Evolutionary conservation across 2,329 filamentous ascomycete species (phyloP).

Genomic region (Colletotrichum falcatum): DNA sequence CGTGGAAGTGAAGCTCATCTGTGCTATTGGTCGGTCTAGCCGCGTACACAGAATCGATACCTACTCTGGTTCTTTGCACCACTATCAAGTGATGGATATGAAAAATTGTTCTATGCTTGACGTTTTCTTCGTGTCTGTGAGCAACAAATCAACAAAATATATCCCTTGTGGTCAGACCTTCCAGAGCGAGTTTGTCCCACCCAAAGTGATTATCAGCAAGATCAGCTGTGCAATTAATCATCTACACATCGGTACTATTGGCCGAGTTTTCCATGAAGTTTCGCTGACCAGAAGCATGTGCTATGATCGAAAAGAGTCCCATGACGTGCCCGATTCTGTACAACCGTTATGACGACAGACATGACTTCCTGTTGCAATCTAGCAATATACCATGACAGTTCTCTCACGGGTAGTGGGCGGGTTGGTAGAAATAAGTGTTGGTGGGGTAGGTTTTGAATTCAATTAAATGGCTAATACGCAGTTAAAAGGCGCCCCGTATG

Average conservation of each 20-base stretch:
- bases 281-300: background rate
- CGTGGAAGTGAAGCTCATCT: too few relatives aligned
- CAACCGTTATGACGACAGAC: background rate
- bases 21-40: too few relatives aligned
- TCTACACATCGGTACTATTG: background rate
- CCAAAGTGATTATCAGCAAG: background rate
- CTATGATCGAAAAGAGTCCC: background rate
- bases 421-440: background rate
- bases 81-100: too few relatives aligned
- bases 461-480: background rate
- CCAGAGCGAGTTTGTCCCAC: too few relatives aligned
- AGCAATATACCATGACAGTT: background rate
- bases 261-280: background rate
- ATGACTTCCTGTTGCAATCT: too few relatives aligned
- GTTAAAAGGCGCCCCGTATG: background rate
- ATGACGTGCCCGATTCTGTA: background rate
- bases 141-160: too few relatives aligned
- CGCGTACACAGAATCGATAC: too few relatives aligned
- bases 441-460: background rate
- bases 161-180: background rate
- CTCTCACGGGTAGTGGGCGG: too few relatives aligned
- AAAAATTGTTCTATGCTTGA: too few relatives aligned
- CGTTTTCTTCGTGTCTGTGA: too few relatives aligned
- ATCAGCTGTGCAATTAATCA: background rate
- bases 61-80: too few relatives aligned